These are phyloP conservation scores for Russula earlei DNA, from an alignment of 768 basidiomycete species.

Conservation along the genomic window DNA sequence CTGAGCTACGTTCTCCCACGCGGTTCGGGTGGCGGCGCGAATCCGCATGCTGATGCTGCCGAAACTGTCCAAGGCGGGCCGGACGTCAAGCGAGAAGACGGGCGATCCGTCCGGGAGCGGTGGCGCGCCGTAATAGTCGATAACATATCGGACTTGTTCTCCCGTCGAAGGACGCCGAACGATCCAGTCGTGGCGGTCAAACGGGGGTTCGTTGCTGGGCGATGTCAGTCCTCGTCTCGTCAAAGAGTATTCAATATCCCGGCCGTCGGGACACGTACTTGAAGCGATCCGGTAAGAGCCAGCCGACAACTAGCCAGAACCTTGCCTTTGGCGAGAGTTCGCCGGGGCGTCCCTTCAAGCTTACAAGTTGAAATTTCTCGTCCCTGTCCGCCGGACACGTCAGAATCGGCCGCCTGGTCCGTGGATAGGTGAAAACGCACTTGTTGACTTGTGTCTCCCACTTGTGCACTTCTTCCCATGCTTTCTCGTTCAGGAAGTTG, in stretches of 20 bases:
- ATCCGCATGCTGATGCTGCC: conserved; percentile 58
- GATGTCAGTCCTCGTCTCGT: not conserved
- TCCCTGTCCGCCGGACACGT: conserved; percentile 32
- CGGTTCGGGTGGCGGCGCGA: conserved; percentile 24
- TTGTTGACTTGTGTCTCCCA: conserved; percentile 73
- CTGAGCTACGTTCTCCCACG: conserved; percentile 3
- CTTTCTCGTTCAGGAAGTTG: conserved; percentile 94
- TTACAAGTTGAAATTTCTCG: conserved; percentile 63
- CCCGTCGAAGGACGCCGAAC: conserved; percentile 72
- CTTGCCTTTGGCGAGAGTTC: conserved; percentile 92
- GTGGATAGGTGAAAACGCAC: conserved; percentile 33
- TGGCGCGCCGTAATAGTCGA: conserved; percentile 96
- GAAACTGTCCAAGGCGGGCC: conserved; percentile 85
- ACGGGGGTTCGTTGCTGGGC: conserved; percentile 78
- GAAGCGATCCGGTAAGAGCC: conserved; percentile 83
- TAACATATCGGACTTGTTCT: conserved; percentile 88
- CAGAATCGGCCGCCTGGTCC: not conserved
- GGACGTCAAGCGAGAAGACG: conserved; percentile 90
- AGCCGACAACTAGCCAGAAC: conserved; percentile 77
- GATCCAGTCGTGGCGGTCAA: conserved; percentile 94
- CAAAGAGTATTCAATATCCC: conserved; percentile 2
- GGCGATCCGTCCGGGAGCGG: conserved; percentile 85
- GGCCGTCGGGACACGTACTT: conserved; percentile 45
- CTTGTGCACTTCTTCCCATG: conserved; percentile 88
- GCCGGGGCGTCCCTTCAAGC: conserved; percentile 85